Conservation (phyloP, 306 rosid genomes). For the Heteromeles arbutifolia region DNA sequence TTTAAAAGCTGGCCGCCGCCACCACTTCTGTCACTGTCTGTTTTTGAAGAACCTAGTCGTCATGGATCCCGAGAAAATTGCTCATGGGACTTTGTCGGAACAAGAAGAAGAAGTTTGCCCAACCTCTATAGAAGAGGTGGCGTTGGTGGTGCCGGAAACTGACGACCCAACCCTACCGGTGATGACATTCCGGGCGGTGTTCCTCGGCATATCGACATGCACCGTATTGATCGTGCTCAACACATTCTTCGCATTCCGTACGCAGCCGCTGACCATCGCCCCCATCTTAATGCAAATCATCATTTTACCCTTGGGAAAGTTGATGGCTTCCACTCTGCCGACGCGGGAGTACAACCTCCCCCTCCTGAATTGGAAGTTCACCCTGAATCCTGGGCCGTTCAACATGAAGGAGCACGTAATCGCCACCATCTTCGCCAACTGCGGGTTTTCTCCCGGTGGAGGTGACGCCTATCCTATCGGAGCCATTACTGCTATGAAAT, state of each 20-base stretch:
- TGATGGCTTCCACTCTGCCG: conserved; percentile 82
- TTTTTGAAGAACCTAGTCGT: too few species aligned
- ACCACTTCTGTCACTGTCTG: too few species aligned
- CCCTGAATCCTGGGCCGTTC: conserved; percentile 77
- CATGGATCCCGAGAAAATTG: too few species aligned
- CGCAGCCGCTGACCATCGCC: conserved; percentile 80
- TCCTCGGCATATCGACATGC: conserved; percentile 61
- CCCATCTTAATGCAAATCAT: conserved; percentile 95
- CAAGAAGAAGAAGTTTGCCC: too few species aligned
- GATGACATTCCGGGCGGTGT: conserved; percentile 89
- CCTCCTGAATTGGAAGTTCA: conserved; percentile 35
- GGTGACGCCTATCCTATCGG: conserved; percentile 97
- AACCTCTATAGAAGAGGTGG: conserved; percentile 64
- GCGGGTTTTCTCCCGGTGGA: conserved; percentile 74
- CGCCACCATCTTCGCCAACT: conserved; percentile 83
- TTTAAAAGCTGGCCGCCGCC: too few species aligned
- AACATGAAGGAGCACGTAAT: conserved; percentile 94
- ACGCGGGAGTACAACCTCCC: conserved; percentile 26
- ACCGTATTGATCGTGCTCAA: conserved; percentile 67
- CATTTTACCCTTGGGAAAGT: conserved; percentile 66
- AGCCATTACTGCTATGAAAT: conserved; percentile 88
- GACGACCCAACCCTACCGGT: conserved; percentile 88
- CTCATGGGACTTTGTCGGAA: too few species aligned
- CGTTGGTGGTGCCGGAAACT: conserved; percentile 89
- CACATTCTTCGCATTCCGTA: conserved; percentile 86